Conservation (phyloP, 2,329 filamentous ascomycete species). For the Sphaerostilbella broomeana region DNA sequence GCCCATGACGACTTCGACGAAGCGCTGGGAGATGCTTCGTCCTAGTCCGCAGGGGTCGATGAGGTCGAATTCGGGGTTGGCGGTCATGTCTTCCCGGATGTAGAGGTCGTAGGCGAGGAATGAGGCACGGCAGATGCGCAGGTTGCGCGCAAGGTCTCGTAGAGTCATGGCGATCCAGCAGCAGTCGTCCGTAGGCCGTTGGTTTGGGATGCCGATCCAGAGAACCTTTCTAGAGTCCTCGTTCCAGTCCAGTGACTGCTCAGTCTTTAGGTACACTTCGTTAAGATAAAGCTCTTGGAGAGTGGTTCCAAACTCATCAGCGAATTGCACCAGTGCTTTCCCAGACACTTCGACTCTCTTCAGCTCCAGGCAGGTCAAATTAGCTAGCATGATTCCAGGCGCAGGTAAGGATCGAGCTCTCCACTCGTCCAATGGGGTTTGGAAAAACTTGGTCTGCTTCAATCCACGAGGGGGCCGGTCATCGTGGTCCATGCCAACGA, state of each 20-base stretch:
- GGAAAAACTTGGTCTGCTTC: slow-evolving; percentile 32
- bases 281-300: slow-evolving; percentile 41
- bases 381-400: slow-evolving; percentile 29
- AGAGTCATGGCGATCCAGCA: slow-evolving; percentile 38
- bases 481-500: slow-evolving; percentile 40
- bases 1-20: slow-evolving; percentile 39
- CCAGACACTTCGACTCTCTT: slow-evolving; percentile 35
- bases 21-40: slow-evolving; percentile 38
- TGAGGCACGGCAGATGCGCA: slow-evolving; percentile 38
- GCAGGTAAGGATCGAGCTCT: slow-evolving; percentile 32
- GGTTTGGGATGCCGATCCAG: slow-evolving; percentile 41
- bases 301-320: slow-evolving; percentile 30
- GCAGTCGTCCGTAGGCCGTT: slow-evolving; percentile 29
- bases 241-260: slow-evolving; percentile 30
- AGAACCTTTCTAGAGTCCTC: slow-evolving; percentile 30
- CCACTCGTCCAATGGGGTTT: slow-evolving; percentile 35
- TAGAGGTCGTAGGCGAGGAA: slow-evolving; percentile 39
- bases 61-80: slow-evolving; percentile 32
- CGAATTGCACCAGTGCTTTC: slow-evolving; percentile 28
- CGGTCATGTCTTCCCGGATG: slow-evolving; percentile 25
- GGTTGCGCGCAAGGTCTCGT: slow-evolving; percentile 28
- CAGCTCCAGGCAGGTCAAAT: slow-evolving; percentile 38
- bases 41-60: slow-evolving; percentile 35
- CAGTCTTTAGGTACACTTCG: slow-evolving; percentile 38
- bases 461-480: slow-evolving; percentile 30